phyloP scores from a whole-genome alignment of 176 grass and related monocot genomes.

The Aegilops bicornis region DNA sequence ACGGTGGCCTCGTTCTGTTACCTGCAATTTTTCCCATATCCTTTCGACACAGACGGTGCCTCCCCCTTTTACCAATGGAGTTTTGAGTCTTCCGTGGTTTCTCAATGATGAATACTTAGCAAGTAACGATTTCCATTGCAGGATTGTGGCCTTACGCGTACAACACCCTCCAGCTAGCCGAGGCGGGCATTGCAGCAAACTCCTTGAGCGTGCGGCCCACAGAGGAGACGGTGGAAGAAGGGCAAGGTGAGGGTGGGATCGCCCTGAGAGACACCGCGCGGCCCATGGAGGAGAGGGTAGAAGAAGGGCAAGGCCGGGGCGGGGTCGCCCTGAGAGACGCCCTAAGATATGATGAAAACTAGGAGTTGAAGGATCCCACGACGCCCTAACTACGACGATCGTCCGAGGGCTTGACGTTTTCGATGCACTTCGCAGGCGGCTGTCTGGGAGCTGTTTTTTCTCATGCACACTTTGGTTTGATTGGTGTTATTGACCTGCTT shows the following conservation, averaged over 20 bases:
- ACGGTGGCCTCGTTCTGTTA: conserved; percentile 77
- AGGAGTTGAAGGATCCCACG: too few species aligned
- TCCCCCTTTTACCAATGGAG: background rate
- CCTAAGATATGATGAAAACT: too few species aligned
- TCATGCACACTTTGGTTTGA: too few species aligned
- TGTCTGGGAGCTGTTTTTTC: too few species aligned
- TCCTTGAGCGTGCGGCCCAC: conserved; percentile 37
- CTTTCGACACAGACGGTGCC: conserved; percentile 63
- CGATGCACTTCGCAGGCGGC: too few species aligned
- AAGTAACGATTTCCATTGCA: conserved; percentile 7
- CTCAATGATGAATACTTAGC: background rate
- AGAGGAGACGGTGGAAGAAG: conserved; percentile 32
- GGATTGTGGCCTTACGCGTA: conserved; percentile 82
- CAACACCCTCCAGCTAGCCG: conserved; percentile 40
- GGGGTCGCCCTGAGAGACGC: background rate
- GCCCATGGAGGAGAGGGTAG: conserved; percentile 26
- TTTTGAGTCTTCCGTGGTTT: background rate
- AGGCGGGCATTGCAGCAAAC: conserved; percentile 39
- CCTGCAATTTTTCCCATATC: conserved; percentile 79
- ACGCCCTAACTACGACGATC: too few species aligned
- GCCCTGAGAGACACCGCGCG: conserved; percentile 41
- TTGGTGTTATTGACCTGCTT: too few species aligned
- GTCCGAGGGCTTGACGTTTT: too few species aligned
- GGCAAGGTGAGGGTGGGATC: conserved; percentile 18
- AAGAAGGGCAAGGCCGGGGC: conserved; percentile 29